Conservation (phyloP, 345 rosid genomes). For the Pistacia atlantica region DNA sequence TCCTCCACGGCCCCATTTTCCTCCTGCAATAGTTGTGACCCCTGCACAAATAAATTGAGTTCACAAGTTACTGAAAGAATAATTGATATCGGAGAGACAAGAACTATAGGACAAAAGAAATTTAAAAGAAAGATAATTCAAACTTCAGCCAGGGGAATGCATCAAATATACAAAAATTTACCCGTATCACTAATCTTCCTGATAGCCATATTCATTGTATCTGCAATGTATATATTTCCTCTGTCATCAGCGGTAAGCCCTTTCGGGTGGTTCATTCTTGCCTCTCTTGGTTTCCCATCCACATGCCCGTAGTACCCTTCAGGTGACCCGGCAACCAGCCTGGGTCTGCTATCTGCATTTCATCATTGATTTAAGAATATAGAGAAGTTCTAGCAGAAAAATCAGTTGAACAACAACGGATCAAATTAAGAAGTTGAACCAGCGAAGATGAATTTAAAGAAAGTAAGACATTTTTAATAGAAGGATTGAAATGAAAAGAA, state of each 20-base stretch:
- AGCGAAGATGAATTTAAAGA: background rate
- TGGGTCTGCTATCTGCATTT: conserved; percentile 82
- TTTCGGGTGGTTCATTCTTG: conserved; percentile 86
- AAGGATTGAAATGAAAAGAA: background rate
- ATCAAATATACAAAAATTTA: conserved; percentile 22
- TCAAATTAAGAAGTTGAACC: conserved; percentile 3
- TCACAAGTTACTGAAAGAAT: background rate
- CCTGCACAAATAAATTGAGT: conserved; percentile 46
- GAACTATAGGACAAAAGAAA: background rate
- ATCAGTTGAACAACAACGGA: background rate
- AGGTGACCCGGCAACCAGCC: conserved; percentile 81
- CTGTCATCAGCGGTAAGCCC: conserved; percentile 82
- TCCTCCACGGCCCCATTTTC: conserved; percentile 67
- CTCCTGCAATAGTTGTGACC: conserved; percentile 87
- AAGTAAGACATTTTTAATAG: background rate
- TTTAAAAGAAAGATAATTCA: background rate
- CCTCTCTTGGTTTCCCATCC: conserved; percentile 80
- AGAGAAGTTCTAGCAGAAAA: background rate
- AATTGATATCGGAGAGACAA: background rate
- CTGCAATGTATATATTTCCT: conserved; percentile 94
- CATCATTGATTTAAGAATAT: conserved; percentile 14
- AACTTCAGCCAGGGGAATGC: background rate
- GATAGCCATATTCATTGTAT: conserved; percentile 87
- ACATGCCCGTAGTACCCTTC: conserved; percentile 89
- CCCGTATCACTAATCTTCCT: conserved; percentile 94